Conservation (phyloP, 768 basidiomycete species). For the Lepiota brunneoincarnata region DNA sequence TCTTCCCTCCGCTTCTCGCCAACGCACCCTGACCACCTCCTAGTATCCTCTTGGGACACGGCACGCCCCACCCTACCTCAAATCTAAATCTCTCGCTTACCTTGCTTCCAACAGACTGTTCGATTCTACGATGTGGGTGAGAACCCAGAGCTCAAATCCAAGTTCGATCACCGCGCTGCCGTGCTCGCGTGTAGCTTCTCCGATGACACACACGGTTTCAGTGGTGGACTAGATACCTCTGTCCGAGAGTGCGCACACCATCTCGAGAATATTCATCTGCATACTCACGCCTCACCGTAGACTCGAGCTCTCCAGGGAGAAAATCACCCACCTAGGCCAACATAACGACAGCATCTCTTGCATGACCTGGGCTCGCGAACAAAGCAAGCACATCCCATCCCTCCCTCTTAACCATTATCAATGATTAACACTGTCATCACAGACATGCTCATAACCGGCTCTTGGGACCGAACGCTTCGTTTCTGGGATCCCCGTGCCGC, state of each 20-base stretch:
- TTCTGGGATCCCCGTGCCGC: conserved; percentile 82
- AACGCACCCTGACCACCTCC: conserved; percentile 68
- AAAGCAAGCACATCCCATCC: conserved; percentile 45
- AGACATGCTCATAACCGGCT: conserved; percentile 82
- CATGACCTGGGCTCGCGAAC: conserved; percentile 65
- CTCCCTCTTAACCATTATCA: not conserved
- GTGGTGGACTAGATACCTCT: conserved; percentile 83
- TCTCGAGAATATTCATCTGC: not conserved
- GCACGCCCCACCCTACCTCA: conserved; percentile 26
- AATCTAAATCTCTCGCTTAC: conserved; percentile 8
- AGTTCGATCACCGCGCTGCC: conserved; percentile 86
- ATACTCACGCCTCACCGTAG: conserved; percentile 35
- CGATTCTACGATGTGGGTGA: conserved; percentile 55
- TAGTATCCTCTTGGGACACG: conserved; percentile 92
- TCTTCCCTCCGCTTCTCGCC: conserved; percentile 82
- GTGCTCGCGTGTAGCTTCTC: conserved; percentile 82
- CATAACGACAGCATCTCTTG: conserved; percentile 80
- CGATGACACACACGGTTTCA: conserved; percentile 68
- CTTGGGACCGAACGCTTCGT: conserved; percentile 88
- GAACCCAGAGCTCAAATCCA: conserved; percentile 68
- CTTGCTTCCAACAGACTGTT: conserved; percentile 27
- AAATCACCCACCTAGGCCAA: conserved; percentile 70
- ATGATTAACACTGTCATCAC: not conserved
- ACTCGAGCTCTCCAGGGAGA: conserved; percentile 74
- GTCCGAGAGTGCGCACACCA: conserved; percentile 69